phyloP scores from a whole-genome alignment of 768 basidiomycete species.

The Rubroboletus pulcherrimus region DNA sequence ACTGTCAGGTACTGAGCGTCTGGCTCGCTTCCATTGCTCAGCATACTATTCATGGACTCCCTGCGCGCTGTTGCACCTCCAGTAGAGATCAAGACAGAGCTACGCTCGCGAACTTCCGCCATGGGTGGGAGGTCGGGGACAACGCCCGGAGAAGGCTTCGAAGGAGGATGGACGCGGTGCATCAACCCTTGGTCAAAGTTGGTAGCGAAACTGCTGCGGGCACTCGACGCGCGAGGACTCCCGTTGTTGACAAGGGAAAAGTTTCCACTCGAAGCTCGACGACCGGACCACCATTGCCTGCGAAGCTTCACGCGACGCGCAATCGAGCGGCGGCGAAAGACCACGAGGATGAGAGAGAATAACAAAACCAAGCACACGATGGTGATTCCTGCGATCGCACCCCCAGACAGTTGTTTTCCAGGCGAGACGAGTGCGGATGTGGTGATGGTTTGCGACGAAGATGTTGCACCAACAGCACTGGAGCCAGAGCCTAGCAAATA shows the following conservation, averaged over 20 bases:
- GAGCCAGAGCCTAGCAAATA: constrained; percentile 8
- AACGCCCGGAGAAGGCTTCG: constrained; percentile 2
- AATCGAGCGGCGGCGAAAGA: constrained; percentile 46
- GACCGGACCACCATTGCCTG: constrained; percentile 44
- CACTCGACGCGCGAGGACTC: constrained; percentile 17
- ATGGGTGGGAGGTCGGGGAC: constrained; percentile 48
- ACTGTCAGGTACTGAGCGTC: constrained; percentile 41
- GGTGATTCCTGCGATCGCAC: constrained; percentile 46
- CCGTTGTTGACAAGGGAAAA: constrained; percentile 9
- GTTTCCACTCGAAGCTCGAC: constrained; percentile 8
- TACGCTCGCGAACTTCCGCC: constrained; percentile 49
- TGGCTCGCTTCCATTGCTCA: constrained; percentile 34
- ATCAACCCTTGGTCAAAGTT: constrained; percentile 45
- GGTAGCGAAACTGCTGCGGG: constrained; percentile 64
- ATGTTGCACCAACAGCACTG: constrained; percentile 8
- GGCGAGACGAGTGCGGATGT: constrained; percentile 7
- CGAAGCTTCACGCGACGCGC: constrained; percentile 41
- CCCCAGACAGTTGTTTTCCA: constrained; percentile 36
- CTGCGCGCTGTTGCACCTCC: constrained; percentile 25
- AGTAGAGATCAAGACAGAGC: constrained; percentile 20
- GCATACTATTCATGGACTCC: constrained; percentile 40
- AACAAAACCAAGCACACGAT: constrained; percentile 30
- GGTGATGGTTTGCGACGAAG: constrained; percentile 11
- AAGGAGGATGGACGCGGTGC: constrained; percentile 22
- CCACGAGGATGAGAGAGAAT: constrained; percentile 36